These are phyloP conservation scores for Rhodomyrtus psidioides DNA, from an alignment of 441 rosid species.

Conservation along the genomic window DNA sequence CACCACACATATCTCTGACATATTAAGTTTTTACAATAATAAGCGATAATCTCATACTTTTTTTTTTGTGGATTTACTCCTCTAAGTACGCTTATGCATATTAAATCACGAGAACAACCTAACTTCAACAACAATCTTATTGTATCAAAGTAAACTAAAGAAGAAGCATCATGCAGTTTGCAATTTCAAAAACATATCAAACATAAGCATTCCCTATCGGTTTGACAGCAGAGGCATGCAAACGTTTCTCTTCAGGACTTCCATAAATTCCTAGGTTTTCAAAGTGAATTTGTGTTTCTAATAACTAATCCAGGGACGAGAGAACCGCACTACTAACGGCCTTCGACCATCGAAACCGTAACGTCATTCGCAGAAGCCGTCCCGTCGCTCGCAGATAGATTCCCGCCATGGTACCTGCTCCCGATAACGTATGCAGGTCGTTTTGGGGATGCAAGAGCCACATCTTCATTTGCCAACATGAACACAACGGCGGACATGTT, in stretches of 20 bases:
- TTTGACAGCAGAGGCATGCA: neutral
- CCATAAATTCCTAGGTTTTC: neutral
- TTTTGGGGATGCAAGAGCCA: conserved; percentile 24
- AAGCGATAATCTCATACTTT: too few relatives aligned
- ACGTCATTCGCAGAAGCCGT: neutral
- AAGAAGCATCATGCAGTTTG: too few relatives aligned
- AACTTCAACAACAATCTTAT: too few relatives aligned
- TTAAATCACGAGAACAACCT: too few relatives aligned
- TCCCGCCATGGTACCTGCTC: neutral
- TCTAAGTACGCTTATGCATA: too few relatives aligned
- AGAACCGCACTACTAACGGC: neutral
- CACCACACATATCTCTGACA: too few relatives aligned
- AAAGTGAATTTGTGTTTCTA: neutral
- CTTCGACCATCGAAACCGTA: neutral
- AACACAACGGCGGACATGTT: conserved; percentile 33
- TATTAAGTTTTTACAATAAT: too few relatives aligned
- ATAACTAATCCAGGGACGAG: neutral
- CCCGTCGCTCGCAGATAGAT: neutral
- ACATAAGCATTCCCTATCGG: neutral
- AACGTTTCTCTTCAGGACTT: neutral
- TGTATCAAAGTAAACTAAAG: too few relatives aligned
- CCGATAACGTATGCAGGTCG: neutral
- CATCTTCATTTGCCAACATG: conserved; percentile 34
- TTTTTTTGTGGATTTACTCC: too few relatives aligned
- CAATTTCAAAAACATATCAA: too few relatives aligned